These are phyloP conservation scores for Clitocybe nebularis DNA, from an alignment of 1,284 basidiomycete species.

Conservation along the genomic window DNA sequence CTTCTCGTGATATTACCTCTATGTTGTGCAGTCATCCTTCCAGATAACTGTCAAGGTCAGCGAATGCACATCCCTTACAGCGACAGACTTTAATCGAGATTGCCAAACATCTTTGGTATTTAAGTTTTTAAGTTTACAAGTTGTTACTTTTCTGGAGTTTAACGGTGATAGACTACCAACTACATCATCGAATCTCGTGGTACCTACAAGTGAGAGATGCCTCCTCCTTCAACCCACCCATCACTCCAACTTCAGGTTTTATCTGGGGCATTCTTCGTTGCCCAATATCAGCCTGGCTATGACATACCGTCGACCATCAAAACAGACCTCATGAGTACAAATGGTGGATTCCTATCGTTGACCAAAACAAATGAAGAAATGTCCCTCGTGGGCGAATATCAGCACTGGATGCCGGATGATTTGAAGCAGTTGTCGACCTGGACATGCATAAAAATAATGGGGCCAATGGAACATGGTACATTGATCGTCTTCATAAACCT, in stretches of 20 bases:
- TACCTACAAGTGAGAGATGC: slow-evolving; percentile 36
- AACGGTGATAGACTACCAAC: background rate
- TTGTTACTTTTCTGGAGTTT: too few species aligned
- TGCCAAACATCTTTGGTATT: too few species aligned
- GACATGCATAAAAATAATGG: slow-evolving; percentile 59
- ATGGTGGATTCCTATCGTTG: slow-evolving; percentile 46
- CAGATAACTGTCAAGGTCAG: too few species aligned
- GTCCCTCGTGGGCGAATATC: slow-evolving; percentile 50
- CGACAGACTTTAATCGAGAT: too few species aligned
- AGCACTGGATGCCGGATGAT: slow-evolving; percentile 29
- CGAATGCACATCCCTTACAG: too few species aligned
- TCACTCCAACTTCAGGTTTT: slow-evolving; percentile 51
- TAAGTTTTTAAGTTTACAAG: too few species aligned
- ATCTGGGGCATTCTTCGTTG: slow-evolving; percentile 53
- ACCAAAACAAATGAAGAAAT: slow-evolving; percentile 60
- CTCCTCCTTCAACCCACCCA: slow-evolving; percentile 43
- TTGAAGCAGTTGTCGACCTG: slow-evolving; percentile 40
- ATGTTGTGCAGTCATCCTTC: too few species aligned
- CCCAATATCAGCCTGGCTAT: slow-evolving; percentile 38
- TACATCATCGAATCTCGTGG: background rate
- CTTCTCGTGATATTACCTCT: too few species aligned
- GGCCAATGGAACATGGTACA: slow-evolving; percentile 69
- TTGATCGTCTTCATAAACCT: too few species aligned
- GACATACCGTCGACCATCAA: slow-evolving; percentile 28
- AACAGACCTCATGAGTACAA: slow-evolving; percentile 23